Evolutionary conservation across 2,329 filamentous ascomycete species (phyloP).

Genomic region (Tolypocladium ovalisporum): DNA sequence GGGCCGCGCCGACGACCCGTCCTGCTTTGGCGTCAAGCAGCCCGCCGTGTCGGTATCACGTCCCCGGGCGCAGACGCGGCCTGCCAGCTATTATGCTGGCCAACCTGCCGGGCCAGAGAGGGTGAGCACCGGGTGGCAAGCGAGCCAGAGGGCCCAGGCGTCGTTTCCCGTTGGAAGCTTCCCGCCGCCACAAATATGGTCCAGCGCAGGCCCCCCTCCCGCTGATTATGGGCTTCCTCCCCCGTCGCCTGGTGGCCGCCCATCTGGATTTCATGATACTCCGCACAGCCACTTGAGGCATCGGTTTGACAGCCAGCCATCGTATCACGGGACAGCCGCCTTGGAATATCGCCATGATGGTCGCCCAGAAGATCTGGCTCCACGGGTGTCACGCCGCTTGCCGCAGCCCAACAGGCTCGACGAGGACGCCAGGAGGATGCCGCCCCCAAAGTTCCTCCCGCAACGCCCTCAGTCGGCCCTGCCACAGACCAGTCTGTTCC

Average conservation of each 20-base stretch:
- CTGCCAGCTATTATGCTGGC: slow-evolving; percentile 24
- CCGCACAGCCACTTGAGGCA: slow-evolving; percentile 19
- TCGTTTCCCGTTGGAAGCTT: slow-evolving; percentile 16
- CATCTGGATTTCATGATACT: slow-evolving; percentile 19
- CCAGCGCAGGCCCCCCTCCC: slow-evolving; percentile 11
- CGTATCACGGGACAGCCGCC: slow-evolving; percentile 14
- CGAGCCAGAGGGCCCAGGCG: slow-evolving; percentile 11
- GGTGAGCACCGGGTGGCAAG: slow-evolving; percentile 15
- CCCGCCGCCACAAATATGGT: slow-evolving; percentile 18
- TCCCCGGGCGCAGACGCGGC: slow-evolving; percentile 21
- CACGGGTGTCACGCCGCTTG: slow-evolving; percentile 26
- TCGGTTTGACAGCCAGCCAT: slow-evolving; percentile 23
- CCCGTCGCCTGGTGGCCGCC: slow-evolving; percentile 16
- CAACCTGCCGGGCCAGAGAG: slow-evolving; percentile 16
- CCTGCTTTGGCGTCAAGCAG: slow-evolving; percentile 24
- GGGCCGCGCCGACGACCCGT: slow-evolving; percentile 21
- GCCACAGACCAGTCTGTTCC: slow-evolving; percentile 17
- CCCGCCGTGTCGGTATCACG: slow-evolving; percentile 18
- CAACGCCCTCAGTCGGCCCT: slow-evolving; percentile 22
- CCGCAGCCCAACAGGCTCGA: slow-evolving; percentile 31
- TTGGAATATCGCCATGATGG: slow-evolving; percentile 26
- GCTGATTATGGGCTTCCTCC: slow-evolving; percentile 14
- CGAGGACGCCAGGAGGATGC: slow-evolving; percentile 36
- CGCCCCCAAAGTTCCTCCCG: slow-evolving; percentile 29
- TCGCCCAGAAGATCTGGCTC: slow-evolving; percentile 28